Conservation (phyloP, 2,329 filamentous ascomycete species). For the Calonectria montana region DNA sequence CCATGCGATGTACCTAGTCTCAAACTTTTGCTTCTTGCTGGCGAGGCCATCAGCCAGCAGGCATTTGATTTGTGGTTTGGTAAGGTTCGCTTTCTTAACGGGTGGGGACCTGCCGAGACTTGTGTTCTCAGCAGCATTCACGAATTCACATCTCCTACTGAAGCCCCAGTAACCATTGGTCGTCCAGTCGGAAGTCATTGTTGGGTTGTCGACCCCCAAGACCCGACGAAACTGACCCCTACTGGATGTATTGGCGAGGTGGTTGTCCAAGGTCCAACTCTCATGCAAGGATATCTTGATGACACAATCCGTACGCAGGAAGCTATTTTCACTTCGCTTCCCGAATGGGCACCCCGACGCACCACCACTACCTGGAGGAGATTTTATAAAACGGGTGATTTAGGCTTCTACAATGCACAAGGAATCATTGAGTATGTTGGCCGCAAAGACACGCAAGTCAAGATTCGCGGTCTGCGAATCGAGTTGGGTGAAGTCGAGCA, state of each 20-base stretch:
- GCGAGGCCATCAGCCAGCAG: constrained; percentile 11
- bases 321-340: constrained; percentile 45
- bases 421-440: constrained; percentile 56
- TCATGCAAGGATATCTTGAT: constrained; percentile 35
- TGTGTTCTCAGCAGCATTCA: constrained; percentile 14
- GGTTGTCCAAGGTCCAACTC: constrained; percentile 28
- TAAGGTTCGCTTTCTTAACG: constrained; percentile 11
- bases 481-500: constrained; percentile 49
- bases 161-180: not conserved
- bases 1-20: constrained; percentile 7
- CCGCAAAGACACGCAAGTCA: constrained; percentile 66
- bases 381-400: constrained; percentile 40
- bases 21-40: constrained; percentile 5
- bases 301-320: constrained; percentile 34
- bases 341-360: constrained; percentile 24
- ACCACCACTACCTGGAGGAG: constrained; percentile 23
- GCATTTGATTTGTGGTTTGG: constrained; percentile 11
- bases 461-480: constrained; percentile 65
- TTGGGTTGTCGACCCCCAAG: constrained; percentile 3
- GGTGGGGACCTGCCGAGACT: constrained; percentile 3
- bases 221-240: not conserved
- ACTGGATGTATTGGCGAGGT: constrained; percentile 7
- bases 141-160: not conserved
- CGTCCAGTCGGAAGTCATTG: constrained; percentile 46
- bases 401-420: constrained; percentile 42